These are phyloP conservation scores for Saccharomycodes ludwigii DNA, from an alignment of 805 yeast genomes.

Conservation along the genomic window DNA sequence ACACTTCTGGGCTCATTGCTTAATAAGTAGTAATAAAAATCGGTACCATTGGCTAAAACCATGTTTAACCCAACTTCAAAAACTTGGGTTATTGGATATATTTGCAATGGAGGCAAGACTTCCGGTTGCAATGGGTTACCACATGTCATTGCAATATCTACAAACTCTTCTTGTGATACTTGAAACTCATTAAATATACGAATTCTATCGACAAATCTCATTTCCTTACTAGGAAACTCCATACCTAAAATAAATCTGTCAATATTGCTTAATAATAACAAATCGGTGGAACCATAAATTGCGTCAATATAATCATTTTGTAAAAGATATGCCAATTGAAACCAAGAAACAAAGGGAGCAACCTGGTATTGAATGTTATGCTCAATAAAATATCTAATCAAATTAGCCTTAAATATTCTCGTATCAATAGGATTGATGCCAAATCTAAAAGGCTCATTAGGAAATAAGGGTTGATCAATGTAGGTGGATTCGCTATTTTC, in stretches of 20 bases:
- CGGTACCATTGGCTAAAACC: constrained; percentile 29
- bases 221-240: constrained; percentile 53
- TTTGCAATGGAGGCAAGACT: constrained; percentile 38
- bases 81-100: constrained; percentile 19
- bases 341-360: constrained; percentile 73
- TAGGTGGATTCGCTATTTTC: constrained; percentile 20
- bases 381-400: constrained; percentile 44
- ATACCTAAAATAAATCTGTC: constrained; percentile 64
- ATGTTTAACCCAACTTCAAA: constrained; percentile 28
- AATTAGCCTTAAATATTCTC: constrained; percentile 39
- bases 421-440: constrained; percentile 35
- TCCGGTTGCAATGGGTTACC: constrained; percentile 68
- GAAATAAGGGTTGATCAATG: constrained; percentile 23
- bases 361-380: constrained; percentile 52
- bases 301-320: constrained; percentile 50
- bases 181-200: constrained; percentile 49
- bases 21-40: constrained; percentile 34
- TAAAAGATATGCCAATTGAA: constrained; percentile 65
- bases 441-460: constrained; percentile 40
- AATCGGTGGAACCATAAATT: constrained; percentile 77
- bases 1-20: constrained; percentile 29
- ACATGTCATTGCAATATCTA: constrained; percentile 63
- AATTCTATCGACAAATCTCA: constrained; percentile 50
- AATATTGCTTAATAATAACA: constrained; percentile 44
- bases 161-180: constrained; percentile 51